These are phyloP conservation scores for Globisporangium mamillatum DNA, from an alignment of 352 stramenopile species.

Conservation along the genomic window DNA sequence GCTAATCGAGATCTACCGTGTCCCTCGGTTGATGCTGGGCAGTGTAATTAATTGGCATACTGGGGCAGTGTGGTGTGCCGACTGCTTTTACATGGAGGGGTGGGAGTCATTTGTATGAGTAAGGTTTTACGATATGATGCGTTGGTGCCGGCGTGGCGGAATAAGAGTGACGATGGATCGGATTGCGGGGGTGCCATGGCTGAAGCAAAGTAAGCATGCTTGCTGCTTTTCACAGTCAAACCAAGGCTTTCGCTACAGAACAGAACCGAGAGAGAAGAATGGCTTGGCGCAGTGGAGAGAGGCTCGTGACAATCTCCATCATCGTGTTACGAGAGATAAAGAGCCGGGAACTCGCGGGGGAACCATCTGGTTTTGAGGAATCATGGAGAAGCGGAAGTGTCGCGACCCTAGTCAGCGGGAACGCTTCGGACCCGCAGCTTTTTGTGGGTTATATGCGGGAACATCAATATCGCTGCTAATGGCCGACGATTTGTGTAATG, in stretches of 20 bases:
- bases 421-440: too few relatives aligned
- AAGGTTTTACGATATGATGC: neutral
- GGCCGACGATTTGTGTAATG: too few relatives aligned
- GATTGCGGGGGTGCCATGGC: neutral
- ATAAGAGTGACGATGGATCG: neutral
- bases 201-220: neutral
- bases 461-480: too few relatives aligned
- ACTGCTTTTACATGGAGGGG: too few relatives aligned
- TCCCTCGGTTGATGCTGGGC: neutral
- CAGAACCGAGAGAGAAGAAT: neutral
- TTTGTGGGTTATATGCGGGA: too few relatives aligned
- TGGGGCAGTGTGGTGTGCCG: too few relatives aligned
- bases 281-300: neutral
- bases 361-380: neutral
- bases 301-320: neutral
- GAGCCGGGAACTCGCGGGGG: neutral
- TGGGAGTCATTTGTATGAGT: neutral
- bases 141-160: neutral
- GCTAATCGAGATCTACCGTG: too few relatives aligned
- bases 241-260: neutral
- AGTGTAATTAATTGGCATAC: neutral
- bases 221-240: neutral
- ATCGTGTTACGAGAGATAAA: neutral
- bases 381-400: too few relatives aligned
- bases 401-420: too few relatives aligned